These are phyloP conservation scores for Diaporthe vaccinii DNA, from an alignment of 2,329 filamentous ascomycete genomes.

Conservation along the genomic window DNA sequence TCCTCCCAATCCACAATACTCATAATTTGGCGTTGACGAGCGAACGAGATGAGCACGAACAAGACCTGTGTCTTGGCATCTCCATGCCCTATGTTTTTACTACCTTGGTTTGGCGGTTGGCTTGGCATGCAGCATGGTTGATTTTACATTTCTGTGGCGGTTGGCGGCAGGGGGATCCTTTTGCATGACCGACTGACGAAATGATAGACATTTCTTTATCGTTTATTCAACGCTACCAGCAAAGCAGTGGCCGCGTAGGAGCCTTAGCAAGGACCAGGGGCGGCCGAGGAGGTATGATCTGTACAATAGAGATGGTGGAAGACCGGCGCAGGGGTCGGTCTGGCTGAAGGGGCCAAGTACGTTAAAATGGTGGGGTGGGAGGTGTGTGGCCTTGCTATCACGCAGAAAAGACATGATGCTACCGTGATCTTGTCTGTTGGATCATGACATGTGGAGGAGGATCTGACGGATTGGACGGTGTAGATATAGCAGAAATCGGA, in stretches of 20 bases:
- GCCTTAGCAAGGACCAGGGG: conserved; percentile 9
- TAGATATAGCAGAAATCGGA: conserved; percentile 34
- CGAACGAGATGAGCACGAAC: conserved; percentile 32
- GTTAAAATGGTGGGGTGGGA: neutral
- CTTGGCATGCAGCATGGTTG: conserved; percentile 39
- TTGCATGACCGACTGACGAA: conserved; percentile 36
- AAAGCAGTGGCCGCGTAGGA: conserved; percentile 28
- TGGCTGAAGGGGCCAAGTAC: conserved; percentile 17
- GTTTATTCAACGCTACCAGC: conserved; percentile 10
- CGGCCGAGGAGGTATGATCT: conserved; percentile 3
- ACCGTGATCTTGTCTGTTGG: conserved; percentile 30
- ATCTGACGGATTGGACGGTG: conserved; percentile 21
- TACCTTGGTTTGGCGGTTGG: conserved; percentile 32
- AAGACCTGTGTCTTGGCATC: conserved; percentile 18
- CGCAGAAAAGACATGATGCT: conserved; percentile 9
- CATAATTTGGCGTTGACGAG: conserved; percentile 36
- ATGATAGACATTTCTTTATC: conserved; percentile 38
- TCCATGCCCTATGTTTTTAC: conserved; percentile 31
- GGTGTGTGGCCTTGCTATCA: conserved; percentile 17
- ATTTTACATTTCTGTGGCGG: conserved; percentile 24
- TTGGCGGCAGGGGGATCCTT: conserved; percentile 27
- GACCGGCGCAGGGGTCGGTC: conserved; percentile 21
- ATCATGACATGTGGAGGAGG: conserved; percentile 10
- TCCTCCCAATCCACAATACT: conserved; percentile 22
- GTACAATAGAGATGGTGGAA: conserved; percentile 35